Evolutionary conservation across 2,329 filamentous ascomycete genomes (phyloP), one percentile per base, ranked within the genome.

Genomic region (Monosporascus sp.): DNA sequence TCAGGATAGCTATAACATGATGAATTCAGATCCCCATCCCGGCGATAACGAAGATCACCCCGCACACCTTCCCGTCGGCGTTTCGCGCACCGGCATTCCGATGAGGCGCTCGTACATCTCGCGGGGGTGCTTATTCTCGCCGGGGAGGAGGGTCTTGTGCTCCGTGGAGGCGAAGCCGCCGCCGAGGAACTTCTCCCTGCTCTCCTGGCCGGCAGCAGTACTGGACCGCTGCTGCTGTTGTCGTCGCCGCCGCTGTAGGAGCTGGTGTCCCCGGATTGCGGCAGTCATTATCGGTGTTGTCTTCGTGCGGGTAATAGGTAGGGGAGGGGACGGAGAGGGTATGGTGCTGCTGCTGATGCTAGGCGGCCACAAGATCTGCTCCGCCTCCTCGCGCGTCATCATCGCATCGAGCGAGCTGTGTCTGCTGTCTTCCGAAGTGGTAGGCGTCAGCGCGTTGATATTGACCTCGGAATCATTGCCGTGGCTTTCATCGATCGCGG

Each of bases 111-210:
- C 22, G 24, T 46, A 46, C 43, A 24, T 46, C 43, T 46, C 43
- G 6, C 43, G 43, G 22, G 73, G 52, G 31, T 70, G 66, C 49
- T 72, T 71, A 4, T 71, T 68, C 0, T 69, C 69, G 0, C 63
- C 60, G 1, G 61, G 60, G 0, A 70, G 60, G 9, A 75, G 61
- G 17, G 66, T 70, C 59, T 76, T 77, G 15, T 72, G 70, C 52
- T 76, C 73, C 0, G 70, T 52, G 24, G 72, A 67, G 0, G 65
- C 63, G 0, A 67, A 59, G 44, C 75, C 74, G 1, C 66, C 66
- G 0, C 62, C 55, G 1, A 69, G 63, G 39, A 74, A 75, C 52
- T 77, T 77, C 46, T 77, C 73, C 4, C 69, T 69, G 11, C 63
- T 54, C 0, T 63, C 67, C 24, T 67, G 63, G 15, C 4, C 43